Percentiles rank a stretch among this genome's conserved stretches.
Evolutionary conservation across 2,329 filamentous ascomycete species (phyloP).

Genomic region (Pseudogymnoascus sp.): DNA sequence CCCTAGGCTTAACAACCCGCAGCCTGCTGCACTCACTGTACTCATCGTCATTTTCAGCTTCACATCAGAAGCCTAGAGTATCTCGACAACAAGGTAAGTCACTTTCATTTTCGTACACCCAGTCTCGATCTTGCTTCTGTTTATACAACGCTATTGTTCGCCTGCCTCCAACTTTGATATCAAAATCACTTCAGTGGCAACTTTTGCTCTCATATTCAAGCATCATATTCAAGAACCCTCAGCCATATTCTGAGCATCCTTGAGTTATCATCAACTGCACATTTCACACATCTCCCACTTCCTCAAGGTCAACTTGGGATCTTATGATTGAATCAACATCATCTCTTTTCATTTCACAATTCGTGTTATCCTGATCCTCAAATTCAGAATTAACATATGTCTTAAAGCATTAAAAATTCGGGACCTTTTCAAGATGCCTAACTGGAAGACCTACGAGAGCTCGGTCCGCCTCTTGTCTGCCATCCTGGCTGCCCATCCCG

Average conservation of each 20-base stretch:
- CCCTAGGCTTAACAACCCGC: not conserved
- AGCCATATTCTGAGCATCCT: not conserved
- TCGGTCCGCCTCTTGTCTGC: slow-evolving; percentile 53
- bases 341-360: not conserved
- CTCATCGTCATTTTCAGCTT: not conserved
- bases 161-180: not conserved
- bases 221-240: not conserved
- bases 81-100: not conserved
- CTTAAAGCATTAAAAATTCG: not conserved
- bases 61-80: not conserved
- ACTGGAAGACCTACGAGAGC: slow-evolving; percentile 52
- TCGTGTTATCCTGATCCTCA: not conserved
- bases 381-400: not conserved
- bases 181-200: not conserved
- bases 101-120: not conserved
- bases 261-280: not conserved
- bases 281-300: not conserved
- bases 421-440: slow-evolving; percentile 36
- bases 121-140: not conserved
- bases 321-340: not conserved
- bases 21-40: not conserved
- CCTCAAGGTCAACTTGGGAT: not conserved
- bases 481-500: slow-evolving; percentile 48
- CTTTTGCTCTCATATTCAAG: not conserved
- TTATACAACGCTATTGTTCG: not conserved